Base-by-base conservation (phyloP, 768 basidiomycete genomes). In the Naganishia vaughanmartiniae region DNA sequence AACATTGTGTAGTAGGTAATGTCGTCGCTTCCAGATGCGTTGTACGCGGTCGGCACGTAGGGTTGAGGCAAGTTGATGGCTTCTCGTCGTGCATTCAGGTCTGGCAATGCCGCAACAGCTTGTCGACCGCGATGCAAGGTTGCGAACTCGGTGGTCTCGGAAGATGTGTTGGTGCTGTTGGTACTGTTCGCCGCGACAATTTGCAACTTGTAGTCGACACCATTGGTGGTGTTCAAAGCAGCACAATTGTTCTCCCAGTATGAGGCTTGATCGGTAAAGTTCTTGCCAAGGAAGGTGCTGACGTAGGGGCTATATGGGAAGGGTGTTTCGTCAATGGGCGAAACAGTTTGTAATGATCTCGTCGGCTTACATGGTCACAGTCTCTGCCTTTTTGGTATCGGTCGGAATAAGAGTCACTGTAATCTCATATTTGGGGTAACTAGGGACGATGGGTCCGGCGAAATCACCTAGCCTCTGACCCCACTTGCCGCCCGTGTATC, bases 231-330 rank as follows among this genome's bases (percentile, higher is more conserved):
- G 0, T 74, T 70, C 51, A 82, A 86, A 0, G 85, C 86, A 19
- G 83, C 86, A 76, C 88, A 89, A 73, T 89, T 89, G 69, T 80
- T 83, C 1, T 73, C 81, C 87, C 87, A 89, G 83, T 83, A 88
- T 1, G 86, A 85, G 1, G 75, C 79, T 53, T 76, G 70, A 72
- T 89, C 85, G 0, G 84, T 85, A 79, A 89, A 88, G 4, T 82
- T 69, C 4, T 51, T 69, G 10, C 87, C 87, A 9, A 83, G 51
- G 73, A 83, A 87, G 71, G 73, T 76, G 11, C 87, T 84, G 36
- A 87, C 76, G 76, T 83, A 88, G 0, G 88, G 88, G 28, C 88
- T 80, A 6, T 74, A 76, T 5, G n/a, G 4, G 24, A 31, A 42
- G 42, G 42, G 17, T 7, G 42, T 11, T 42, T 15, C 2, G 42